phyloP scores from a whole-genome alignment of 164 flowering plant genomes.

The Umbilicus rupestris region DNA sequence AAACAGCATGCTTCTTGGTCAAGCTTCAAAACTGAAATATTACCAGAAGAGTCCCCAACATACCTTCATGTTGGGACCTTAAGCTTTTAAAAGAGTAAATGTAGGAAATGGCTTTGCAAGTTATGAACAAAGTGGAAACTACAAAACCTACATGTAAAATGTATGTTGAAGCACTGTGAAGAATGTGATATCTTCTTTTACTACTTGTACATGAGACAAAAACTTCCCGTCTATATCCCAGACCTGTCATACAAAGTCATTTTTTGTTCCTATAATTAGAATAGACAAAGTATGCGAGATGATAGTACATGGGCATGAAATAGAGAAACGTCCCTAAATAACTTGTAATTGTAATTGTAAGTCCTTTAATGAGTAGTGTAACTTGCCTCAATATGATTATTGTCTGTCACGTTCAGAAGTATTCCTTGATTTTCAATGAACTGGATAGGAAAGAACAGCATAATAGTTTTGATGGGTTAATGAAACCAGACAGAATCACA shows the following conservation, averaged over 20 bases:
- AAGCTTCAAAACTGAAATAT: conserved; percentile 54
- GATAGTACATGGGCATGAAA: background rate
- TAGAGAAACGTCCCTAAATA: background rate
- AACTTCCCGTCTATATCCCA: conserved; percentile 67
- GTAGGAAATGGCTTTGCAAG: background rate
- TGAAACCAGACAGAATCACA: background rate
- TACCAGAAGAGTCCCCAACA: conserved; percentile 68
- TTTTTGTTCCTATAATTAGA: background rate
- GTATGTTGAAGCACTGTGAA: conserved; percentile 41
- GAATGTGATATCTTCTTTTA: conserved; percentile 52
- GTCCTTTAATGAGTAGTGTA: background rate
- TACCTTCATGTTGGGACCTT: conserved; percentile 32
- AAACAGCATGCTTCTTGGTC: conserved; percentile 36
- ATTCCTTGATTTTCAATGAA: conserved; percentile 68
- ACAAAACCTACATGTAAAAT: conserved; percentile 48
- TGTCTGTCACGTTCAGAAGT: conserved; percentile 54
- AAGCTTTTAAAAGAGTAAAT: background rate
- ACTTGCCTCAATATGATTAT: conserved; percentile 76
- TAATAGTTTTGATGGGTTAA: background rate
- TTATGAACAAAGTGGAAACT: background rate
- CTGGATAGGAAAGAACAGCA: conserved; percentile 28
- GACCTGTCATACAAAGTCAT: conserved; percentile 35
- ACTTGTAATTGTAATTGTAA: too few relatives aligned
- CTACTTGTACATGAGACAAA: conserved; percentile 42
- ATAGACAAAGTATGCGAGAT: background rate